These are phyloP conservation scores for Psilocybe mexicana DNA, from an alignment of 1,284 basidiomycete genomes.

Conservation along the genomic window DNA sequence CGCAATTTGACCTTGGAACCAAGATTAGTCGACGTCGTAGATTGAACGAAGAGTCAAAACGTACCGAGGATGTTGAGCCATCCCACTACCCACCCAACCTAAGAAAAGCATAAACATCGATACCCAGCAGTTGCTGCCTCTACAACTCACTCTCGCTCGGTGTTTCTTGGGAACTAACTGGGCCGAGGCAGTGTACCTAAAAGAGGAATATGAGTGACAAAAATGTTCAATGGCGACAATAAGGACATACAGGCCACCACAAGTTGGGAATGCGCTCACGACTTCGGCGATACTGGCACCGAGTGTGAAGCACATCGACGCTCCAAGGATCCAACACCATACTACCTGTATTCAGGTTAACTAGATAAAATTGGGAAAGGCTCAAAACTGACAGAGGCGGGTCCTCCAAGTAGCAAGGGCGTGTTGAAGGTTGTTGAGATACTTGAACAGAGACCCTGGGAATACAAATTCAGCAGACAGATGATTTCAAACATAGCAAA, in stretches of 20 bases:
- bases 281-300: constrained; percentile 80
- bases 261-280: constrained; percentile 80
- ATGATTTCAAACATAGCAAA: constrained; percentile 5
- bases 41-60: constrained; percentile 19
- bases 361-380: neutral
- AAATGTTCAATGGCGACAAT: neutral
- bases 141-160: constrained; percentile 54
- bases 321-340: constrained; percentile 85
- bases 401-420: constrained; percentile 74
- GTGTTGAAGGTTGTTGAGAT: constrained; percentile 84
- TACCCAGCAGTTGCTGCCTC: neutral
- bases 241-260: constrained; percentile 70
- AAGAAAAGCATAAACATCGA: neutral
- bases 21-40: constrained; percentile 9
- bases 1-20: constrained; percentile 63
- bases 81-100: constrained; percentile 77
- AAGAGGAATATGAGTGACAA: constrained; percentile 1
- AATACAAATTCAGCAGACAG: constrained; percentile 4
- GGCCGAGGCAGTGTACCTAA: constrained; percentile 74
- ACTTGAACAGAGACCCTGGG: constrained; percentile 73
- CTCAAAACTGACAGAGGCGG: constrained; percentile 57
- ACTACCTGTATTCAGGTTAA: constrained; percentile 45
- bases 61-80: constrained; percentile 86
- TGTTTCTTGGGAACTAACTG: constrained; percentile 69
- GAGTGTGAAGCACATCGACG: constrained; percentile 74